Percentiles rank a stretch among this genome's conserved stretches.
Evolutionary conservation across 2,329 filamentous ascomycete genomes (phyloP).

Genomic region (Talaromyces sp.): DNA sequence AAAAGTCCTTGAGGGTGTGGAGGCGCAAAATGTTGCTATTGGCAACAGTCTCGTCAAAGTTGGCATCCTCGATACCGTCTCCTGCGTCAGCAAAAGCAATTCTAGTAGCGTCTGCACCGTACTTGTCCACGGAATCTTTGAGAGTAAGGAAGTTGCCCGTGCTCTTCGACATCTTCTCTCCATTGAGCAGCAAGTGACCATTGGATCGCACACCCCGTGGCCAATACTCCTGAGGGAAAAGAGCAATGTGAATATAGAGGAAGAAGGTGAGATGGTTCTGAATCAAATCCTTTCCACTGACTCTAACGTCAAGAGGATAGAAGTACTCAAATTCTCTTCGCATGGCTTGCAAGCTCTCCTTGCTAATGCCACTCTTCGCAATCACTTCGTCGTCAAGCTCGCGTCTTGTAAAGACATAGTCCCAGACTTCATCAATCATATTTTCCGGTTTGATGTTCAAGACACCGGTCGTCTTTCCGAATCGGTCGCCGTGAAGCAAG

Average conservation of each 20-base stretch:
- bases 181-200: conserved; percentile 89
- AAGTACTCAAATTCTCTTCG: conserved; percentile 93
- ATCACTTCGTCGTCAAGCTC: conserved; percentile 65
- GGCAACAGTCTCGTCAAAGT: conserved; percentile 93
- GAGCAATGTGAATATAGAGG: conserved; percentile 86
- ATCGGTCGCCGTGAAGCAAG: conserved; percentile 77
- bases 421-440: conserved; percentile 94
- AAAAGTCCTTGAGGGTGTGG: conserved; percentile 83
- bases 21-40: conserved; percentile 87
- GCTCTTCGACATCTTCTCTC: conserved; percentile 97
- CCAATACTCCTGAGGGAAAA: conserved; percentile 88
- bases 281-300: conserved; percentile 89
- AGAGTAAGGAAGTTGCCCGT: conserved; percentile 97
- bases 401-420: conserved; percentile 83
- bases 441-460: conserved; percentile 73
- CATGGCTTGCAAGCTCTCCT: conserved; percentile 72
- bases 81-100: conserved; percentile 92
- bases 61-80: conserved; percentile 90
- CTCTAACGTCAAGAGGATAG: conserved; percentile 85
- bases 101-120: conserved; percentile 86
- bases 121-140: conserved; percentile 80
- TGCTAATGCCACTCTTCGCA: conserved; percentile 65
- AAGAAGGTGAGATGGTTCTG: conserved; percentile 94
- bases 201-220: conserved; percentile 82
- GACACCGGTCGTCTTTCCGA: conserved; percentile 68